These are phyloP conservation scores for Plantago elongata DNA, from an alignment of 257 asterid species.

Conservation along the genomic window DNA sequence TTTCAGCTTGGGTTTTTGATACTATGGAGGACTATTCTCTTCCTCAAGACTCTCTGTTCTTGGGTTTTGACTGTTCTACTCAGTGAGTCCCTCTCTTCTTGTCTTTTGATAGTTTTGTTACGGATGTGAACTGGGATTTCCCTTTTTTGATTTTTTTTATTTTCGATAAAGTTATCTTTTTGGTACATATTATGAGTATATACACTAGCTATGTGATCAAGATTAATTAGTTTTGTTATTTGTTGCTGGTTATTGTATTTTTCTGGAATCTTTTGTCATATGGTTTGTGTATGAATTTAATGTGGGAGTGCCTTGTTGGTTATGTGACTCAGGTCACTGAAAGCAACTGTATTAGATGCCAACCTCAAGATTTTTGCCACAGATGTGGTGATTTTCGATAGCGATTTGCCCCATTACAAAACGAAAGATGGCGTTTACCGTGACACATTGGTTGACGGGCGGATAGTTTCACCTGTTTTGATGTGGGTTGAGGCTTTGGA, in stretches of 20 bases:
- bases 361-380: slow-evolving; percentile 47
- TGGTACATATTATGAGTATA: no score
- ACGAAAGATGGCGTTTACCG: slow-evolving; percentile 64
- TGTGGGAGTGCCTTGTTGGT: not conserved
- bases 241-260: not conserved
- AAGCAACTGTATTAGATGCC: slow-evolving; percentile 54
- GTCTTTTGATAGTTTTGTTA: not conserved
- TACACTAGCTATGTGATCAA: no score
- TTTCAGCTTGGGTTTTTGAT: not conserved
- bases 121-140: no score
- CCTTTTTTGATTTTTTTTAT: no score
- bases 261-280: not conserved
- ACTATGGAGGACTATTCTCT: slow-evolving; percentile 39
- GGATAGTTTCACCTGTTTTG: slow-evolving; percentile 53
- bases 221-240: not conserved
- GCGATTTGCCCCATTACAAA: slow-evolving; percentile 53
- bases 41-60: slow-evolving; percentile 40
- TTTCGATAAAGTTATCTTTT: no score
- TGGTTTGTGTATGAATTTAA: not conserved
- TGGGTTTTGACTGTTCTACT: slow-evolving; percentile 53
- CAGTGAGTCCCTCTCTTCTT: slow-evolving; percentile 32
- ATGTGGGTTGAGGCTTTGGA: slow-evolving; percentile 71
- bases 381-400: slow-evolving; percentile 45
- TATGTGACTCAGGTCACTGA: slow-evolving; percentile 41
- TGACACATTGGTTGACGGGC: slow-evolving; percentile 38